Conservation (phyloP, 2,329 filamentous ascomycete genomes). For the Thelonectria blattea region DNA sequence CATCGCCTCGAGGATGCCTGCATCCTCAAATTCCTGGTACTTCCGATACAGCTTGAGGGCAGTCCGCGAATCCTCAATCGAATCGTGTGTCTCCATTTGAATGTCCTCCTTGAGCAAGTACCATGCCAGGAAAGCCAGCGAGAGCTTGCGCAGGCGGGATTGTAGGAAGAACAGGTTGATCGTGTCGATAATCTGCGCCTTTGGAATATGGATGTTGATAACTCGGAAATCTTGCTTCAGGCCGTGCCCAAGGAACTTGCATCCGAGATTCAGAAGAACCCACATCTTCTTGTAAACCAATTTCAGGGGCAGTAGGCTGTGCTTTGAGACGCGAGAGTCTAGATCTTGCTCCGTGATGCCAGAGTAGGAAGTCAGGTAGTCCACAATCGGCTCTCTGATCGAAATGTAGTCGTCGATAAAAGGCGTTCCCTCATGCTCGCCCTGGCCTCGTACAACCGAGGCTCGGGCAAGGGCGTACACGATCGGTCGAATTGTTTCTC, state of each 20-base stretch:
- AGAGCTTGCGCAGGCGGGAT: conserved; percentile 82
- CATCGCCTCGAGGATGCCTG: conserved; percentile 81
- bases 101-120: conserved; percentile 91
- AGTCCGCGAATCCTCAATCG: conserved; percentile 91
- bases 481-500: conserved; percentile 89
- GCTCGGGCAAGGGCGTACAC: conserved; percentile 92
- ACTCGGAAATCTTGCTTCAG: conserved; percentile 96
- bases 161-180: conserved; percentile 89
- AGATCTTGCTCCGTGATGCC: conserved; percentile 88
- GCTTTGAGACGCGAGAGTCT: conserved; percentile 76
- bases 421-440: conserved; percentile 77
- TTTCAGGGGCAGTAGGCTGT: conserved; percentile 87
- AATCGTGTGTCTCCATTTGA: conserved; percentile 90
- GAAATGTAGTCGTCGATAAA: conserved; percentile 98
- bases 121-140: conserved; percentile 90
- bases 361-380: conserved; percentile 94
- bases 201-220: conserved; percentile 96
- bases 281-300: conserved; percentile 97
- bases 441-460: conserved; percentile 83
- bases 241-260: conserved; percentile 91
- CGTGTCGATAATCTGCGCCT: conserved; percentile 89
- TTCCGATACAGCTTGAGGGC: conserved; percentile 89
- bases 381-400: conserved; percentile 88
- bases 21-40: conserved; percentile 86
- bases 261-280: conserved; percentile 93